Evolutionary conservation across 2,329 filamentous ascomycete species (phyloP).

Genomic region (Teratosphaeria pseudoeucalypti): DNA sequence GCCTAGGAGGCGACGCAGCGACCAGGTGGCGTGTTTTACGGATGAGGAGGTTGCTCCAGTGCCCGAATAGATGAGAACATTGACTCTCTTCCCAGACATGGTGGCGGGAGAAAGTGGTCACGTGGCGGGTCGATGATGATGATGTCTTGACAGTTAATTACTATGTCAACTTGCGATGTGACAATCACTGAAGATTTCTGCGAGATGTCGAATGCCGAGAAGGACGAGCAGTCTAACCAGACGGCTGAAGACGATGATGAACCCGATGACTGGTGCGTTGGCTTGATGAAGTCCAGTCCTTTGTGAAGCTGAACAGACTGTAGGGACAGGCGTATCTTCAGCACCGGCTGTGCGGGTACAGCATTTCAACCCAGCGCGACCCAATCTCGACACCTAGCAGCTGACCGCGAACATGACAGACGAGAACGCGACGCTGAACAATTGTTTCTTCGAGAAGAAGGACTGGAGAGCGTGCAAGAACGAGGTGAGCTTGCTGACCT

Average conservation of each 20-base stretch:
- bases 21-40: conserved; percentile 79
- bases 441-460: conserved; percentile 93
- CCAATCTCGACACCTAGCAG: neutral
- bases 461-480: conserved; percentile 84
- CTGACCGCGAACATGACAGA: conserved; percentile 38
- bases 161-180: neutral
- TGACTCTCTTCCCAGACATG: conserved; percentile 65
- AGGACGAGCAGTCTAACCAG: neutral
- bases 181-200: neutral
- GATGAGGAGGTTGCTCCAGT: conserved; percentile 79
- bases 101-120: conserved; percentile 1
- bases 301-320: neutral
- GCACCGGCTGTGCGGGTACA: conserved; percentile 81
- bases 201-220: conserved; percentile 1
- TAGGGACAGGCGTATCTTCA: conserved; percentile 97
- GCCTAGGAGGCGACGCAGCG: conserved; percentile 73
- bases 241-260: conserved; percentile 52
- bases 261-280: conserved; percentile 80
- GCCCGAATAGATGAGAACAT: conserved; percentile 87
- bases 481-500: conserved; percentile 55
- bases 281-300: neutral
- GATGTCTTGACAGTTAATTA: neutral
- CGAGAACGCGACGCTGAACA: conserved; percentile 82
- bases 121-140: neutral
- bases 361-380: conserved; percentile 7